phyloP scores from a whole-genome alignment of 2,329 filamentous ascomycete species.

The Fusarium camptoceras region DNA sequence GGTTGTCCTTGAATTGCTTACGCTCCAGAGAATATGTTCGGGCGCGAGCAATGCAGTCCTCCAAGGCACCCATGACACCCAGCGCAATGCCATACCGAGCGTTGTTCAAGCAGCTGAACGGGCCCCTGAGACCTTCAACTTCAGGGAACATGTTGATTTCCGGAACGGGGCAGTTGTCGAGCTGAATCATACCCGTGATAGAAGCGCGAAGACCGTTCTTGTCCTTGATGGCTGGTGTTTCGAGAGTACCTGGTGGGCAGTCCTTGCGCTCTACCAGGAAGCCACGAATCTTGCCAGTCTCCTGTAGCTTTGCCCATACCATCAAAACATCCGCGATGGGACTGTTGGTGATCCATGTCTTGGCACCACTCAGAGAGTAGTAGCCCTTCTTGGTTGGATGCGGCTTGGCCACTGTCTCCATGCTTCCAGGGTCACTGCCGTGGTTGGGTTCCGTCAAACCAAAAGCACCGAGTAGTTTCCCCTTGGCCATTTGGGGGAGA shows the following conservation, averaged over 20 bases:
- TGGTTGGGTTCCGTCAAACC: constrained; percentile 94
- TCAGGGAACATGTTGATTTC: constrained; percentile 94
- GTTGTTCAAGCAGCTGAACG: constrained; percentile 94
- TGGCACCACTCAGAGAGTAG: constrained; percentile 81
- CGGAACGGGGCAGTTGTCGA: constrained; percentile 90
- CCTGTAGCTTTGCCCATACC: constrained; percentile 93
- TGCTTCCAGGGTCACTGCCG: constrained; percentile 88
- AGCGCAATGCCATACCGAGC: constrained; percentile 94
- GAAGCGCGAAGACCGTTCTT: constrained; percentile 95
- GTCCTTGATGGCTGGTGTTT: constrained; percentile 92
- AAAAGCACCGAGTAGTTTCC: constrained; percentile 85
- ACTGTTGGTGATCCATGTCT: constrained; percentile 97
- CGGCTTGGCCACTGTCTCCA: constrained; percentile 88
- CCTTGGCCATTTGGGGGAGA: constrained; percentile 83
- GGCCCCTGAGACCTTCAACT: constrained; percentile 86
- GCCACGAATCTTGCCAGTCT: constrained; percentile 92
- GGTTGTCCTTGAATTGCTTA: constrained; percentile 96
- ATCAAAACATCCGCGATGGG: constrained; percentile 87
- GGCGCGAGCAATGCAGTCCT: constrained; percentile 87
- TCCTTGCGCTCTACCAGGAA: constrained; percentile 89
- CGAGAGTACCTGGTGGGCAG: constrained; percentile 87
- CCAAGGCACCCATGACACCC: constrained; percentile 91
- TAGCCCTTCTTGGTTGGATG: constrained; percentile 88
- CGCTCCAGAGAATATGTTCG: constrained; percentile 90
- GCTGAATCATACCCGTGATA: constrained; percentile 97